Conservation (phyloP, 2,329 filamentous ascomycete genomes). For the Trichophyton rubrum region DNA sequence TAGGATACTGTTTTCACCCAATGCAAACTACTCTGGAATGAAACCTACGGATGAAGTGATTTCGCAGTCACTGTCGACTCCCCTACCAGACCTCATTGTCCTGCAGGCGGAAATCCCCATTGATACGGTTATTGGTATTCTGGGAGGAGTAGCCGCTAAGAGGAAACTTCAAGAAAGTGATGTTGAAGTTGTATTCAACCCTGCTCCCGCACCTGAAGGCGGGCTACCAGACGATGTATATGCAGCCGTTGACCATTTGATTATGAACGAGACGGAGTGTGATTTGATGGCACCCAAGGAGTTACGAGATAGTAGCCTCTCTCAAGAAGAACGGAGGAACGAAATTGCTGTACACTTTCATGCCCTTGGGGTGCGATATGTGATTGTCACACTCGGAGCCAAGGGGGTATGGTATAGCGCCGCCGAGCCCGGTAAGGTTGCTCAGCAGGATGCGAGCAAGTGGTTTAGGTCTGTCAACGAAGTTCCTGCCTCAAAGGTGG, state of each 20-base stretch:
- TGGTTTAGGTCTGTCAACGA: conserved; percentile 22
- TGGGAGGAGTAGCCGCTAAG: conserved; percentile 29
- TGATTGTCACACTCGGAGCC: conserved; percentile 73
- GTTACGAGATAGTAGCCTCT: conserved; percentile 20
- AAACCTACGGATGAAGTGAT: conserved; percentile 29
- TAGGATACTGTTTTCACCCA: conserved; percentile 60
- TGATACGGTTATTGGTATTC: conserved; percentile 49
- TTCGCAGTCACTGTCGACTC: conserved; percentile 24
- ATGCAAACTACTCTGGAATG: conserved; percentile 49
- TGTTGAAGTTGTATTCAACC: conserved; percentile 66
- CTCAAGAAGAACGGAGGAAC: conserved; percentile 37
- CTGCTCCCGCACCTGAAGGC: conserved; percentile 70
- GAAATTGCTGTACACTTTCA: conserved; percentile 53
- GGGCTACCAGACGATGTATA: conserved; percentile 55
- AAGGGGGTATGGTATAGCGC: conserved; percentile 60
- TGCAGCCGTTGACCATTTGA: conserved; percentile 57
- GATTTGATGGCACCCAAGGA: conserved; percentile 52
- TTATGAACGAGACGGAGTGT: conserved; percentile 87
- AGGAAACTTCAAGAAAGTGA: conserved; percentile 33
- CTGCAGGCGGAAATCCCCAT: conserved; percentile 70
- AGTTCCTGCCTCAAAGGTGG: conserved; percentile 54
- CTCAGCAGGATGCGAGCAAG: conserved; percentile 19
- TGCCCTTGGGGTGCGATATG: conserved; percentile 54
- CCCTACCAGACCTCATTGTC: conserved; percentile 51
- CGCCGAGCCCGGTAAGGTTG: conserved; percentile 36